Percentiles rank a stretch among this genome's conserved stretches.
Evolutionary conservation across 108 stramenopile species (phyloP).

Genomic region (Conticribra weissflogii): DNA sequence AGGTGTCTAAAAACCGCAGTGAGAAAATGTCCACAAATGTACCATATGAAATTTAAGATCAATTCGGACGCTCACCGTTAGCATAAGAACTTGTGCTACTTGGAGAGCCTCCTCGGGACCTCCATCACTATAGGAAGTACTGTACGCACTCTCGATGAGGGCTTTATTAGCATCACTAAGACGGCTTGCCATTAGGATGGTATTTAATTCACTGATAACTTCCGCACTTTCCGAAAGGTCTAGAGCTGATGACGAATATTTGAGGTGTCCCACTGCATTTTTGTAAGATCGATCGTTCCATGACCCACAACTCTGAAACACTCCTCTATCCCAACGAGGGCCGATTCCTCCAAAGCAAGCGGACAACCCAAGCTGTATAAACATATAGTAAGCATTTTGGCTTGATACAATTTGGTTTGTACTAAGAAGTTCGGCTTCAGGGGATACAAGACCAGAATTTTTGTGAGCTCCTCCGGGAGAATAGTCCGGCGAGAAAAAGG

Average conservation of each 20-base stretch:
- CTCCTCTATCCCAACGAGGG: not conserved
- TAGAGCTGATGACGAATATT: conserved; percentile 1
- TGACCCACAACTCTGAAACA: conserved; percentile 4
- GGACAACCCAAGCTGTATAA: conserved; percentile 23
- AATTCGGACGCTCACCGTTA: conserved; percentile 2
- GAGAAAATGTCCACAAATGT: not conserved
- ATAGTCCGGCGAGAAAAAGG: conserved; percentile 37
- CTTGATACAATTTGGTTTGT: conserved; percentile 13
- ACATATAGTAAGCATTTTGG: conserved; percentile 30
- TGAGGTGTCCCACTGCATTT: conserved; percentile 9
- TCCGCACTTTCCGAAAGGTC: not conserved
- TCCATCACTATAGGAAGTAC: not conserved
- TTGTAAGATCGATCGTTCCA: not conserved
- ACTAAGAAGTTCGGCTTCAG: conserved; percentile 32
- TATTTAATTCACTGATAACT: conserved; percentile 53
- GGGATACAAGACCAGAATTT: conserved; percentile 26
- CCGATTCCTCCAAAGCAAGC: conserved; percentile 29
- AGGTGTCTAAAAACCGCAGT: conserved; percentile 4
- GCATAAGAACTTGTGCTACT: conserved; percentile 13
- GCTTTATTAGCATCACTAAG: conserved; percentile 21
- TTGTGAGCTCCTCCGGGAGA: conserved; percentile 23
- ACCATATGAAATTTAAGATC: not conserved
- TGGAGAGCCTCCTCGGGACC: conserved; percentile 11
- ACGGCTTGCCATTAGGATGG: conserved; percentile 55
- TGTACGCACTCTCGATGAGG: conserved; percentile 8